phyloP scores from a whole-genome alignment of 2,329 filamentous ascomycete genomes.

The Zasmidium angulare region DNA sequence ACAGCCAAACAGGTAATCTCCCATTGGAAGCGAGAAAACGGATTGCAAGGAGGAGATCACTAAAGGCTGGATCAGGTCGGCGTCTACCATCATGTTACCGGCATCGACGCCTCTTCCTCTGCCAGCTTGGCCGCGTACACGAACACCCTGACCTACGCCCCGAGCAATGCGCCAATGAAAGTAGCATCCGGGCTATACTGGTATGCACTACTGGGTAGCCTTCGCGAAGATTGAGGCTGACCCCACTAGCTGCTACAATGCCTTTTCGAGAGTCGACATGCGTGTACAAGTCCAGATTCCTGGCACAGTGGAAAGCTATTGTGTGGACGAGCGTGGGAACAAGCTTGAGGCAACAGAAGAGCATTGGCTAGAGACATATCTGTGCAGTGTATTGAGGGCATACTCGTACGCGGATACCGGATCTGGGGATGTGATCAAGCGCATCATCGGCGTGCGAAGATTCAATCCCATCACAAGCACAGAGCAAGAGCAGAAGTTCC shows the following conservation, averaged over 20 bases:
- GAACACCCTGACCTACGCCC: slow-evolving; percentile 91
- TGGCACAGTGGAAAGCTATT: slow-evolving; percentile 94
- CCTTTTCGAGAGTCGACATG: slow-evolving; percentile 97
- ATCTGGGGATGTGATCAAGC: slow-evolving; percentile 89
- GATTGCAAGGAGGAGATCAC: neutral
- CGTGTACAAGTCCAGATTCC: slow-evolving; percentile 97
- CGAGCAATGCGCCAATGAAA: slow-evolving; percentile 80
- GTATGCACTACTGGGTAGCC: slow-evolving; percentile 52
- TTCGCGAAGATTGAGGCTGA: slow-evolving; percentile 18
- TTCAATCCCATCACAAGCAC: slow-evolving; percentile 98
- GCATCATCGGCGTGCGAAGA: slow-evolving; percentile 92
- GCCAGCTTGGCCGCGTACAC: slow-evolving; percentile 97
- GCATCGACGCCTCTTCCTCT: slow-evolving; percentile 94
- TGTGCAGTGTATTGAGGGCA: slow-evolving; percentile 89
- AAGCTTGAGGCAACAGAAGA: slow-evolving; percentile 91
- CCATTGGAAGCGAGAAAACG: neutral
- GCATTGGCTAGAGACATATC: slow-evolving; percentile 94
- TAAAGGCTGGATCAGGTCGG: slow-evolving; percentile 61
- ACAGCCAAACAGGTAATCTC: slow-evolving; percentile 55
- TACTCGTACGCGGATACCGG: slow-evolving; percentile 97
- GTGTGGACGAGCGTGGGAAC: slow-evolving; percentile 93
- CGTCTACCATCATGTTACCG: slow-evolving; percentile 96
- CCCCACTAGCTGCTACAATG: slow-evolving; percentile 82
- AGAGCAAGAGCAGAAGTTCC: slow-evolving; percentile 95
- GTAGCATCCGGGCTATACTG: slow-evolving; percentile 94